Evolutionary conservation across 495 filamentous ascomycete species (phyloP), one percentile per base, ranked within the genome.

Genomic region (Penicillium paradoxum): DNA sequence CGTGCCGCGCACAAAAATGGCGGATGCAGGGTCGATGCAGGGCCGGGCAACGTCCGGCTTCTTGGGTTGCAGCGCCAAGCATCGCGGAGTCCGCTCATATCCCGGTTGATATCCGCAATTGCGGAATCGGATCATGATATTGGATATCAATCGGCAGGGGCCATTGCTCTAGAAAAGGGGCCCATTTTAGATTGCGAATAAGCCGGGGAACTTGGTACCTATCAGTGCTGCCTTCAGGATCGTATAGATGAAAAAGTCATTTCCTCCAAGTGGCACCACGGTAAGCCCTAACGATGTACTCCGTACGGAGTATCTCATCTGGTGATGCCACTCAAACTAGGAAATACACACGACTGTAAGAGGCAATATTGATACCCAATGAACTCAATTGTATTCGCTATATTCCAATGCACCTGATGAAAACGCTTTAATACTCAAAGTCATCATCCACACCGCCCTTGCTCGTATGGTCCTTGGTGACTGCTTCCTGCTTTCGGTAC

Each of bases 371-470:
- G 10, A 32, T 11, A 43, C 14, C 49, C 38, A 51, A 51, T 42
- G 18, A 51, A 50, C 34, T 33, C 9, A 51, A 42, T 51, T 49
- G 34, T 33, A 43, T 11, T 37, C 32, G 49, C 49, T 51, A 41
- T 44, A n/a, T n/a, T n/a, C n/a, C n/a, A 27, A 18, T 43, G 40
- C 39, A 9, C 21, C 37, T 27, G 38, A 44, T 30, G 25, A 46
- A 47, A 44, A 36, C 36, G 40, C 24, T 47, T 67, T 51, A 98
- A 73, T 98, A 98, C 74, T 98, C 93, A 72, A 96, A 98, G 73
- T 97, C 90, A 79, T 97, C 95, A 79, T 98, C 93, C 47, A 91
- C 91, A 11, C 84, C 84, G 2, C 82, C 84, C 70, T 91, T 91
- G 48, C 74, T 85, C 60, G 91, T 78, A 37, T 36, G 65, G 43